Evolutionary conservation across 1,284 basidiomycete species (phyloP), one percentile per base, ranked within the genome.

Genomic region (Cutaneotrichosporon spelunceum): DNA sequence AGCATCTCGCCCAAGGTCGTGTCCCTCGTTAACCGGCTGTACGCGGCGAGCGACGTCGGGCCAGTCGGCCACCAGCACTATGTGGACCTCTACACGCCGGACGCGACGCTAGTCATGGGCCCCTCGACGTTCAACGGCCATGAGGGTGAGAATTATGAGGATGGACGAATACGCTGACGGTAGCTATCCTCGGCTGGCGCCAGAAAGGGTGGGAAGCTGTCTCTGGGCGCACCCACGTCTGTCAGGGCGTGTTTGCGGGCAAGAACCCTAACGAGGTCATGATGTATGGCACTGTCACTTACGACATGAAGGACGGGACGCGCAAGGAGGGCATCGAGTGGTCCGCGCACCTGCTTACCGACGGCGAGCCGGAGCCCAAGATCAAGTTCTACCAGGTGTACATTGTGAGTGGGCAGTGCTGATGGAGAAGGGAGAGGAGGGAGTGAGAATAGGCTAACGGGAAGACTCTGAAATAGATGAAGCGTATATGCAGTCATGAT

Each of bases 361-460:
- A 56, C 42, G 44, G 39, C 6, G 53, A 36, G 13, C 34, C 21
- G 11, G 53, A 61, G 48, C 63, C 56, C 45, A 70, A 69, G 66
- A 57, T 72, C 39, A 56, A 66, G 63, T 68, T 66, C 49, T 72
- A 72, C 61, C 70, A 72, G 65, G 70, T 72, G 13, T 72, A 57
- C 61, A 68, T 72, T 53, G 70, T 72, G 60, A 66, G 70, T 68
- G 21, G 23, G 23, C 24, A 14, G 33, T 50, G 14, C 2, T 5
- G 3, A 8, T 3, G 44, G 44, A 26, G 47, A 5, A 33, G 14
- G 27, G 50, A 21, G n/a, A n/a, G 11, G 23, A 26, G 10, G 21
- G 26, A 6, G 49, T 16, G 26, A 19, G 50, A 4, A 13, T 11
- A 29, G 11, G 50, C 52, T 53, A 16, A 53, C 34, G 4, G 26